Conservation (phyloP, 345 rosid genomes). For the Aegle marmelos region DNA sequence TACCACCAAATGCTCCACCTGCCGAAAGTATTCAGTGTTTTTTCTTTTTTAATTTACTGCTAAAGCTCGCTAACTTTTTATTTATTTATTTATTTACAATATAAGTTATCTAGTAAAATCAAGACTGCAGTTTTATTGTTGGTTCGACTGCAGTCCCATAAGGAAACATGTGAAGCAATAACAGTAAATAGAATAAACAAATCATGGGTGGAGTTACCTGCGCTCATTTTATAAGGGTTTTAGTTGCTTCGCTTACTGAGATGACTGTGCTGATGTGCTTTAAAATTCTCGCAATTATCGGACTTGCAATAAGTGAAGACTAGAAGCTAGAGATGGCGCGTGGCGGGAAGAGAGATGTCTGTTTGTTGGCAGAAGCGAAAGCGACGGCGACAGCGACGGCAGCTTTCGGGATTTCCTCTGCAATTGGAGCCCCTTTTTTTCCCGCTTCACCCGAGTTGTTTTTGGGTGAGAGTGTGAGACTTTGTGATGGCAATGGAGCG, state of each 20-base stretch:
- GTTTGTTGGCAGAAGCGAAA: neutral
- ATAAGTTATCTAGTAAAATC: neutral
- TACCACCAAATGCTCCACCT: slow-evolving; percentile 99
- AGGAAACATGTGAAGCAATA: neutral
- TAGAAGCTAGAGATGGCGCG: neutral
- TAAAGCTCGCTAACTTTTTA: neutral
- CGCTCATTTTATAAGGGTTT: slow-evolving; percentile 9
- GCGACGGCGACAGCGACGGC: neutral
- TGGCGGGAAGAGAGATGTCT: neutral
- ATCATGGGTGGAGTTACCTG: slow-evolving; percentile 3
- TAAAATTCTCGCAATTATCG: neutral
- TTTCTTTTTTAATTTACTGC: neutral
- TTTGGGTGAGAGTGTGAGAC: neutral
- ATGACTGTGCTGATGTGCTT: neutral
- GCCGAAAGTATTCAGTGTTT: slow-evolving; percentile 1
- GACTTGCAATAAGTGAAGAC: neutral
- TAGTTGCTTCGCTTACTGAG: neutral
- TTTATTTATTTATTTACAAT: neutral
- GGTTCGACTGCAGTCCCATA: neutral
- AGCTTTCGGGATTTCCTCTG: neutral
- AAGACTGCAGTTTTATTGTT: neutral
- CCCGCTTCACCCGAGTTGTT: too few species aligned
- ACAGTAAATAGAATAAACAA: neutral
- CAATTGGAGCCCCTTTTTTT: neutral
- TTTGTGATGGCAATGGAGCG: too few species aligned